Percentiles rank a stretch among this genome's conserved stretches.
Conservation (phyloP, 1,139 yeast genomes). For the Groenewaldozyma sp. region DNA sequence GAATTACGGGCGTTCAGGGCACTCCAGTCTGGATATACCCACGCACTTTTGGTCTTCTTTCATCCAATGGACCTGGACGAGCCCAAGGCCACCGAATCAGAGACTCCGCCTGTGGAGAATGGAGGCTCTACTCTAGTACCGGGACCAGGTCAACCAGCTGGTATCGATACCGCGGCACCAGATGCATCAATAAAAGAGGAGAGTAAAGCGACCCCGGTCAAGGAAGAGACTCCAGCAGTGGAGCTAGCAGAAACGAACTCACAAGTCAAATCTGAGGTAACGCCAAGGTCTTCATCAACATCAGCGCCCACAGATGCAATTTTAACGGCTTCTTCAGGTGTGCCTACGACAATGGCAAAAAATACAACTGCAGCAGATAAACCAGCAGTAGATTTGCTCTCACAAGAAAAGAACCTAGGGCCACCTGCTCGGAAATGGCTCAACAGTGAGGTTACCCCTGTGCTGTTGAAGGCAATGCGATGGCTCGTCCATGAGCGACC, state of each 20-base stretch:
- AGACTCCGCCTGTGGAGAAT: no score
- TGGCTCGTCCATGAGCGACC: slow-evolving; percentile 46
- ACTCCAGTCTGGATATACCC: no score
- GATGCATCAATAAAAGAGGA: background rate
- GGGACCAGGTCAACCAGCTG: no score
- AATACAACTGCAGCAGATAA: slow-evolving; percentile 2
- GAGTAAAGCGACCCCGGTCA: background rate
- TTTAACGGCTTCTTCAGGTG: background rate
- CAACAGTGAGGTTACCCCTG: slow-evolving; percentile 60
- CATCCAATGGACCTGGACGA: no score
- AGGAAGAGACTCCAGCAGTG: background rate
- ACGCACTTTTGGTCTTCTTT: no score
- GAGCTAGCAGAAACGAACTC: background rate
- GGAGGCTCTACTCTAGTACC: no score
- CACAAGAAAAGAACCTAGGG: slow-evolving; percentile 33
- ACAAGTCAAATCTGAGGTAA: background rate
- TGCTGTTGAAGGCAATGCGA: slow-evolving; percentile 61
- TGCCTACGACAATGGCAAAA: background rate
- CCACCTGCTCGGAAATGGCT: slow-evolving; percentile 73
- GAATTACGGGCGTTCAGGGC: no score
- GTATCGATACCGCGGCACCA: no score
- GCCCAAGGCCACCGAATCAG: no score
- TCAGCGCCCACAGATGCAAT: slow-evolving; percentile 4
- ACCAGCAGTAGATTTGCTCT: background rate
- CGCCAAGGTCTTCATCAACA: background rate